Base-by-base conservation (phyloP, 495 filamentous ascomycete genomes). In the Penicillium canescens region DNA sequence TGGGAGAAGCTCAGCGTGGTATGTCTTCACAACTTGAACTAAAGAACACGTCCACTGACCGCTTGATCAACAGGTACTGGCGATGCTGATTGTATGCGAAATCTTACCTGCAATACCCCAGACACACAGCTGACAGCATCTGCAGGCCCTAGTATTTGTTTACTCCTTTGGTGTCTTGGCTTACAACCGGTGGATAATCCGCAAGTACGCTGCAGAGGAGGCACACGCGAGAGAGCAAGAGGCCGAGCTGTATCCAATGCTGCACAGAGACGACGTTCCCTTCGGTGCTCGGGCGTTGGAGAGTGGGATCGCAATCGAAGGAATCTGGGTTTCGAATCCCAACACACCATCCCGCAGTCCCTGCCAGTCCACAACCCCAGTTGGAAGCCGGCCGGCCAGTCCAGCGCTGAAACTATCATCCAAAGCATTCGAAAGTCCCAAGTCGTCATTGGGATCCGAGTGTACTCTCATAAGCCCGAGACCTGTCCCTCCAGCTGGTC, bases 1-100 rank as follows among this genome's bases (percentile, higher is more conserved):
- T 98, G 93, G 93, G 83, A 95, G 80, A 87, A 96, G 79, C 81
- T 96, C 84, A 86, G 82, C 55, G 86, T 96, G 73, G 93, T 97
- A 77, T 73, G 90, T 80, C 21, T 3, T 14, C 31, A 26, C 13
- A 35, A 33, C 43, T 39, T 28, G 28, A 31, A 10, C 39, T 18
- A 14, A n/a, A 37, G 20, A n/a, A 33, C 49, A 14, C 12, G 50
- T 7, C 11, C 37, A 42, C 61, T 68, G 39, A 65, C 60, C 42
- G 48, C 10, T 39, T 13, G 31, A 11, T 18, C 52, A 6, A 44
- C 42, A 80, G 77, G 67, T 75, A 37, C 68, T 82, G 36, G 76
- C 56, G 38, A 60, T 64, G 34, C 56, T 70, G 50, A 78, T 83
- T 28, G 83, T 84, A 77, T 50, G 65, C 37, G 37, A 18, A 34